Percentiles rank a stretch among this genome's conserved stretches.
phyloP scores from a whole-genome alignment of 345 rosid genomes.

The Eucalyptus marginata region DNA sequence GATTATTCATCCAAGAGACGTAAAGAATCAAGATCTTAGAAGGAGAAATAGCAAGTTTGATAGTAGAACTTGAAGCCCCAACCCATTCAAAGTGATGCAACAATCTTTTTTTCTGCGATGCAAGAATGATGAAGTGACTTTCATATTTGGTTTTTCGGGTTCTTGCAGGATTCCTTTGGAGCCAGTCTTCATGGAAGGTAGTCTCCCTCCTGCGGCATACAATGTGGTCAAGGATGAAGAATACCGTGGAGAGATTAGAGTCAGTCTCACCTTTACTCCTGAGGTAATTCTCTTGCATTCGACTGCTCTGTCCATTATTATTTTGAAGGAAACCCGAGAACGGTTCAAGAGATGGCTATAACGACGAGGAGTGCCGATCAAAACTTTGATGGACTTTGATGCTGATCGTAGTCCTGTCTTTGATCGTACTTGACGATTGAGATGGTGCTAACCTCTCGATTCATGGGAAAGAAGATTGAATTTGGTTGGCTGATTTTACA shows the following conservation, averaged over 20 bases:
- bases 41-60: background rate
- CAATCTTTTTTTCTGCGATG: background rate
- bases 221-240: slow-evolving; percentile 61
- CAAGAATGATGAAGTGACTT: background rate
- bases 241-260: slow-evolving; percentile 53
- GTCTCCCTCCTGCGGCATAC: slow-evolving; percentile 41
- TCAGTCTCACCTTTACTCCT: slow-evolving; percentile 53
- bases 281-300: slow-evolving; percentile 24
- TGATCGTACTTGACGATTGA: background rate
- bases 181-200: slow-evolving; percentile 49
- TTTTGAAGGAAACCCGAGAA: background rate
- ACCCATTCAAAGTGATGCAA: background rate
- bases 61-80: background rate
- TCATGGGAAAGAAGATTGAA: background rate
- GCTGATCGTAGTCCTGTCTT: background rate
- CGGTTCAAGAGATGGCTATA: background rate
- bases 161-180: slow-evolving; percentile 47
- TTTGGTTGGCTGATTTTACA: background rate
- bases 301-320: background rate
- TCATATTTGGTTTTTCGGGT: background rate
- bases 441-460: background rate
- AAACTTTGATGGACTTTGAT: background rate
- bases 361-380: background rate
- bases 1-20: background rate
- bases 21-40: background rate